Conservation (phyloP, 2,329 filamentous ascomycete species). For the Aspergillus vadensis region DNA sequence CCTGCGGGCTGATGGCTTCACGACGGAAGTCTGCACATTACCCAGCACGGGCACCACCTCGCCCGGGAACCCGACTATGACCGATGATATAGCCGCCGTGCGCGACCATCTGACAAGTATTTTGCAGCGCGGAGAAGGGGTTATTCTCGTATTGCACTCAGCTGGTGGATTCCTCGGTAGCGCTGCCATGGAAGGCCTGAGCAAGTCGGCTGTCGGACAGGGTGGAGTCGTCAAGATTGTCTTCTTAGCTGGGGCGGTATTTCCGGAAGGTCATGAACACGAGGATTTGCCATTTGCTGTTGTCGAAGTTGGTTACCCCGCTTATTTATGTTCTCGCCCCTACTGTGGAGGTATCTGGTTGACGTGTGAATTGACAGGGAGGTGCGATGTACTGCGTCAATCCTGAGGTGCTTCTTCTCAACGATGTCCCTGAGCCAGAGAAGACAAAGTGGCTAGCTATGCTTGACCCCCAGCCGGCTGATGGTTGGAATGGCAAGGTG, state of each 20-base stretch:
- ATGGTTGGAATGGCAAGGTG: conserved; percentile 2
- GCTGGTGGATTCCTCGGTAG: conserved; percentile 1
- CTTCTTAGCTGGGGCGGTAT: conserved; percentile 4
- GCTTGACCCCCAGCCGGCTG: not conserved
- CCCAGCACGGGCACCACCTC: conserved; percentile 5
- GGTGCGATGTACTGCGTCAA: not conserved
- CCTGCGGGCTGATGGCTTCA: not conserved
- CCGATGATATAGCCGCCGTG: conserved; percentile 1
- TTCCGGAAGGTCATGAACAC: not conserved
- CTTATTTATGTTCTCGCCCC: not conserved
- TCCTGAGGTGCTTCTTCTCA: not conserved
- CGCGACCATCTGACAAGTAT: not conserved
- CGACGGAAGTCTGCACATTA: not conserved
- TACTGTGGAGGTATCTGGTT: too few relatives aligned
- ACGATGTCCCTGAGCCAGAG: not conserved
- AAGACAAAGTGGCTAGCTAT: not conserved
- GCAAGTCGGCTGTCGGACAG: not conserved
- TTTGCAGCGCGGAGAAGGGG: not conserved
- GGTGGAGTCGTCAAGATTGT: conserved; percentile 7
- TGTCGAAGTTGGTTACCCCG: not conserved
- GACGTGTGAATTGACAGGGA: not conserved
- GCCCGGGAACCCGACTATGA: conserved; percentile 9
- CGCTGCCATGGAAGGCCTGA: conserved; percentile 1
- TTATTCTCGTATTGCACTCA: conserved; percentile 2
- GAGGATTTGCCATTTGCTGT: conserved; percentile 3